phyloP scores from a whole-genome alignment of 1,139 yeast genomes.

The Eremothecium cymbalariae region DNA sequence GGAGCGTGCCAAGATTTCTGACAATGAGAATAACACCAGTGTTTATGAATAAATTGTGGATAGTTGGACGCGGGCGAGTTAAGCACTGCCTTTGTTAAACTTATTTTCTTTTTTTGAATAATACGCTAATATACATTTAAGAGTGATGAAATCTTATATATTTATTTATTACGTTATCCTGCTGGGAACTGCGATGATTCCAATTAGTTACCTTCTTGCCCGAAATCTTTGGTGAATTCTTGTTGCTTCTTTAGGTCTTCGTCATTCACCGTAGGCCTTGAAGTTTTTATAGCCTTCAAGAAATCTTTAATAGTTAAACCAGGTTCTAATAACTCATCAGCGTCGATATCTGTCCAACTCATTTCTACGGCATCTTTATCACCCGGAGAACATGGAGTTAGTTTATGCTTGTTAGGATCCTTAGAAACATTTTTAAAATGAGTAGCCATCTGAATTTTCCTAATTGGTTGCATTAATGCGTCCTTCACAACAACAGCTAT shows the following conservation, averaged over 20 bases:
- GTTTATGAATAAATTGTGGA: conserved; percentile 38
- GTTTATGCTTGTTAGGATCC: conserved; percentile 35
- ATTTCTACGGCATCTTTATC: conserved; percentile 77
- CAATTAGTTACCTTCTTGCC: conserved; percentile 84
- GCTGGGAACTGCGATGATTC: background rate
- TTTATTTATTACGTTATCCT: background rate
- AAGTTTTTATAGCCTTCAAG: conserved; percentile 80
- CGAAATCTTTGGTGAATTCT: conserved; percentile 88
- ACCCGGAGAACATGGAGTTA: conserved; percentile 96
- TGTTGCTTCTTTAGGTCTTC: conserved; percentile 75
- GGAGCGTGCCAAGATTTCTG: conserved; percentile 70
- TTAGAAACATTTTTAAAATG: conserved; percentile 60
- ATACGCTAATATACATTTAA: conserved; percentile 4
- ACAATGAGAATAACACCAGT: conserved; percentile 52
- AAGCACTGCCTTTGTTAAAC: conserved; percentile 1
- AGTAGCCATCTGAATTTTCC: conserved; percentile 93
- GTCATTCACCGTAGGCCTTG: conserved; percentile 90
- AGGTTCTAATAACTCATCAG: conserved; percentile 87
- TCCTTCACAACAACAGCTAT: conserved; percentile 94
- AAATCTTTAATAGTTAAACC: conserved; percentile 85
- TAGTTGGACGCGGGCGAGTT: too few relatives aligned
- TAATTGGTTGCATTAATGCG: conserved; percentile 95
- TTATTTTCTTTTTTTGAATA: conserved; percentile 7
- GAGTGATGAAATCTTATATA: background rate
- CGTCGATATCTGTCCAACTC: conserved; percentile 88